phyloP scores from a whole-genome alignment of 73 alveolate genomes.

The Urostyla sp. region DNA sequence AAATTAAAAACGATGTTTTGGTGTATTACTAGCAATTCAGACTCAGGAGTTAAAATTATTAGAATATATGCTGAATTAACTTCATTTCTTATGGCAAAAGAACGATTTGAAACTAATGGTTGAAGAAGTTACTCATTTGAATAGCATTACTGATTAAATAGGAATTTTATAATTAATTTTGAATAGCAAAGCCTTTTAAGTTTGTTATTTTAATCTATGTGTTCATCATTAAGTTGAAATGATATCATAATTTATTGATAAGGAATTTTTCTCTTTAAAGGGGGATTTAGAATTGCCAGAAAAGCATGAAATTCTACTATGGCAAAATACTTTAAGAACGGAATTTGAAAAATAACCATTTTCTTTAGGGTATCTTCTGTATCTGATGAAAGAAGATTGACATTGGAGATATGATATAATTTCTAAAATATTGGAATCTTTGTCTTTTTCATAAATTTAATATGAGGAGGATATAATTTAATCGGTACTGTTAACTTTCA shows the following conservation, averaged over 20 bases:
- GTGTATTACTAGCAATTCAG: conserved; percentile 17
- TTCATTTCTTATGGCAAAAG: conserved; percentile 33
- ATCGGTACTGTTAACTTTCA: no score
- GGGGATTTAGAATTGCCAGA: neutral
- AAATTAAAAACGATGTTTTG: conserved; percentile 44
- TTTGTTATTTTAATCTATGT: conserved; percentile 16
- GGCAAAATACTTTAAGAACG: no score
- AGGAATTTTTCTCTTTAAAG: neutral
- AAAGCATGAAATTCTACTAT: no score
- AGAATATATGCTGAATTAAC: conserved; percentile 8
- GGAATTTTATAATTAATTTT: neutral
- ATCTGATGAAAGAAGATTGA: no score
- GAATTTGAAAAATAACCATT: no score
- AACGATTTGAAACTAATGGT: conserved; percentile 22
- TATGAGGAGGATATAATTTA: no score
- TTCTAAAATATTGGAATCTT: conserved; percentile 10
- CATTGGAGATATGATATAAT: neutral
- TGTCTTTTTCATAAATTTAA: no score
- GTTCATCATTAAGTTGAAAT: conserved; percentile 24
- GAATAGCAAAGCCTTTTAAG: conserved; percentile 30
- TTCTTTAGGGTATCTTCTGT: no score
- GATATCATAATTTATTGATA: neutral
- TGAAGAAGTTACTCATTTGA: neutral
- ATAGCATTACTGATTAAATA: neutral
- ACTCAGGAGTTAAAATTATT: neutral